Evolutionary conservation across 2,329 filamentous ascomycete genomes (phyloP), one percentile per base, ranked within the genome.

Genomic region (Cucurbitaria berberidis): DNA sequence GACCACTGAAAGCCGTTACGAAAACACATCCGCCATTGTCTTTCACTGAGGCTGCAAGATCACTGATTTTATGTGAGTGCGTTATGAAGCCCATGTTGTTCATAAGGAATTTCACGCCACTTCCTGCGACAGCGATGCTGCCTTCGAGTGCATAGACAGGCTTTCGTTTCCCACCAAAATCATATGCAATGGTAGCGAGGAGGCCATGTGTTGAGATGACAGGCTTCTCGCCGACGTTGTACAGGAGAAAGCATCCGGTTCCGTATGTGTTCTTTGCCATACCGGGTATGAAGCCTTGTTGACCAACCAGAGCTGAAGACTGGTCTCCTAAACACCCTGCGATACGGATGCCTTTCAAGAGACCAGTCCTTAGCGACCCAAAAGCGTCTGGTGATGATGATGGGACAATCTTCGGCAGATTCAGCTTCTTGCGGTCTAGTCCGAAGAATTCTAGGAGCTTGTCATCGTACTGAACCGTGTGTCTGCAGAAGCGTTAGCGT

Each of bases 231-330:
- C 92, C 92, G 29, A 96, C 89, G 67, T 96, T 96, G 78, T 95
- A 96, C 4, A 96, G 83, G 61, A 96, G 79, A 80, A 96, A 96
- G 72, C 90, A 95, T 36, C 91, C 91, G 0, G 91, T 96, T 34
- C 91, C 91, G 72, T 96, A 96, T 0, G 91, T 96, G 76, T 95
- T 96, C 81, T 96, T 96, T 39, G 91, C 92, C 64, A 86, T 85
- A 45, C 92, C 92, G 0, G 90, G 87, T 3, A 81, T 84, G 77
- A 96, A 96, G 13, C 89, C 91, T 71, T 89, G 89, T 74, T 96
- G 91, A 41, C 91, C 91, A 18, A 96, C 90, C 45, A 96, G 79
- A 15, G 91, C 91, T 48, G 90, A 88, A 35, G 91, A 93, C 75
- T 96, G 91, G 69, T 96, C 91, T 58, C 91, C 91, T 15, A 96